Conservation (phyloP, 1,284 basidiomycete genomes). For the Pseudozyma tsukubaensis region DNA sequence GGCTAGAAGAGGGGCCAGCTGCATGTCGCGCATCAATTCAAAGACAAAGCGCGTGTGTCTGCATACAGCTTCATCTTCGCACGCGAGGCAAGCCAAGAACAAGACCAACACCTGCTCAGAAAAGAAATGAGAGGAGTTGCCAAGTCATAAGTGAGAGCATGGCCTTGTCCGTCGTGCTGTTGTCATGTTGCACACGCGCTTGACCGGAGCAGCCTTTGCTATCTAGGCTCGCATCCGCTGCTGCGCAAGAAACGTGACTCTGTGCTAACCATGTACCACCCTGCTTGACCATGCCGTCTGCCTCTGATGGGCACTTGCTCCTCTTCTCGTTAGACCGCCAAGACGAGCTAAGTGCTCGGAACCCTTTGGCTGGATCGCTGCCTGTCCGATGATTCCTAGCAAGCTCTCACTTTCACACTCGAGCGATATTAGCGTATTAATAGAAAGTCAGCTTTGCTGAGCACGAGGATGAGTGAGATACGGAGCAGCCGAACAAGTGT, state of each 20-base stretch:
- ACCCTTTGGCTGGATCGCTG: background rate
- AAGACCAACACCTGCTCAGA: conserved; percentile 26
- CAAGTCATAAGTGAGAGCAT: background rate
- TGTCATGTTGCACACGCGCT: background rate
- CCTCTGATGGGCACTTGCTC: background rate
- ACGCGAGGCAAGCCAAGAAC: background rate
- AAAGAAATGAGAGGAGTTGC: background rate
- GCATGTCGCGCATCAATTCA: conserved; percentile 17
- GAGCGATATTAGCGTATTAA: no score
- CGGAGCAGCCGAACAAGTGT: no score
- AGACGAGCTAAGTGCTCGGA: background rate
- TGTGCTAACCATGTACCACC: no score
- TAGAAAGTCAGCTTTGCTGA: no score
- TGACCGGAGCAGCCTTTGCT: background rate
- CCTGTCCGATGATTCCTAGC: no score
- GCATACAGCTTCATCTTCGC: background rate
- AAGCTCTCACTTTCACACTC: no score
- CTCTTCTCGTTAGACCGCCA: background rate
- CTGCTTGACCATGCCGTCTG: no score
- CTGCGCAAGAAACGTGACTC: no score
- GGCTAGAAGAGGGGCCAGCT: conserved; percentile 25
- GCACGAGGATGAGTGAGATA: no score
- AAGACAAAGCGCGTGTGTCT: background rate
- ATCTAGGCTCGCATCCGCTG: background rate
- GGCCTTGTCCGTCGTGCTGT: no score